These are phyloP conservation scores for Aspergillus ellipticus DNA, from an alignment of 495 filamentous ascomycete species.

Conservation along the genomic window DNA sequence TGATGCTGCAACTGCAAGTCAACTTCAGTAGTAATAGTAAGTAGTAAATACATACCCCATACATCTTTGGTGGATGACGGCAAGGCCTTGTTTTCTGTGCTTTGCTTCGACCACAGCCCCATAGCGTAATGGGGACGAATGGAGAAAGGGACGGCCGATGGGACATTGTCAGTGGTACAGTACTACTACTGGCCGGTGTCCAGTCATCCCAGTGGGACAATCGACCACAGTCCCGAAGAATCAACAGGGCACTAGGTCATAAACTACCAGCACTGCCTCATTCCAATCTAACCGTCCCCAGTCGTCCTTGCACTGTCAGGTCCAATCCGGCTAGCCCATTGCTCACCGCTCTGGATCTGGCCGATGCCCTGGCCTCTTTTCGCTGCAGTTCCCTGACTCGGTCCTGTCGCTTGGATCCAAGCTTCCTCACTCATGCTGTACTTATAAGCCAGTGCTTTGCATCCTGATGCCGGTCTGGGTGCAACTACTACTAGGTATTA, in stretches of 20 bases:
- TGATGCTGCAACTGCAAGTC: too few relatives aligned
- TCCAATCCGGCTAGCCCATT: conserved; percentile 14
- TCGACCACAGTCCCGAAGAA: conserved; percentile 5
- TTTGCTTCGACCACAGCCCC: background rate
- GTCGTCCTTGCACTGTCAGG: conserved; percentile 11
- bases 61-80: background rate
- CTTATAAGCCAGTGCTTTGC: background rate
- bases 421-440: background rate
- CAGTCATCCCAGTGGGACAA: background rate
- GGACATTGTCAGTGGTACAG: conserved; percentile 6
- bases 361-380: background rate
- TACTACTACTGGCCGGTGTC: too few relatives aligned
- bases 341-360: conserved; percentile 21
- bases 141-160: background rate
- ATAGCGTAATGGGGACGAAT: background rate
- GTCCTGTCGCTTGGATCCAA: background rate
- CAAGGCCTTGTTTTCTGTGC: background rate
- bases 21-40: background rate
- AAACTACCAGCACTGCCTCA: conserved; percentile 26
- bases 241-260: conserved; percentile 1
- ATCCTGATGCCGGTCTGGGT: background rate
- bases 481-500: background rate
- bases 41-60: background rate
- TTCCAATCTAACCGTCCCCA: conserved; percentile 15
- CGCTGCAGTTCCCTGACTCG: background rate